phyloP scores from a whole-genome alignment of 2,329 filamentous ascomycete genomes.

The Fusarium succisae region DNA sequence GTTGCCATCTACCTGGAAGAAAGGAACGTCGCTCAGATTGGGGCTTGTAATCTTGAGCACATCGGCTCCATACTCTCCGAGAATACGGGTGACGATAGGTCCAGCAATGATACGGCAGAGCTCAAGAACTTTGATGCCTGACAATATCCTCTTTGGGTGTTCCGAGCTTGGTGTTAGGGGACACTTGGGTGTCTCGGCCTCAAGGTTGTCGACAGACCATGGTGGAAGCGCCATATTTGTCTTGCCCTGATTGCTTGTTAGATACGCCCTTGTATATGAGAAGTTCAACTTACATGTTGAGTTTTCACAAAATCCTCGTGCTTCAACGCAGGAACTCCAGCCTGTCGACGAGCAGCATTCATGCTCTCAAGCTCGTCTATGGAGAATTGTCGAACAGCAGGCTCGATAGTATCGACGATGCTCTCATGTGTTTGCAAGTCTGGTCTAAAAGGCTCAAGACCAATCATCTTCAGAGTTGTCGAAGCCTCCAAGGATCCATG shows the following conservation, averaged over 20 bases:
- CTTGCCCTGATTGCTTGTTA: constrained; percentile 53
- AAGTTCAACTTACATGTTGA: constrained; percentile 46
- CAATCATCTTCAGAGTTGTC: constrained; percentile 75
- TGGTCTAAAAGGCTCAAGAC: constrained; percentile 68
- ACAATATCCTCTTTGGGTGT: constrained; percentile 49
- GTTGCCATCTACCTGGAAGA: constrained; percentile 78
- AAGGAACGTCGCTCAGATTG: constrained; percentile 74
- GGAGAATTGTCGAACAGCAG: constrained; percentile 64
- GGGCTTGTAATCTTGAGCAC: constrained; percentile 78
- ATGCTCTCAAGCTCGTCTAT: constrained; percentile 65
- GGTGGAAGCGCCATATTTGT: constrained; percentile 53
- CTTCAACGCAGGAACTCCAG: constrained; percentile 68
- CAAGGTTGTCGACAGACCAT: constrained; percentile 61
- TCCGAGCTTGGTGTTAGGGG: constrained; percentile 46
- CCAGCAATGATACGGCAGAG: constrained; percentile 80
- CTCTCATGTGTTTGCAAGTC: constrained; percentile 68
- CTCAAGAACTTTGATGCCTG: constrained; percentile 77
- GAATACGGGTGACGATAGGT: constrained; percentile 74
- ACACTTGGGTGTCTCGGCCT: constrained; percentile 58
- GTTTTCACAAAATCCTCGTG: constrained; percentile 68
- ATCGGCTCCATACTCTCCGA: constrained; percentile 79
- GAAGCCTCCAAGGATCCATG: constrained; percentile 79
- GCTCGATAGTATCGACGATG: constrained; percentile 68
- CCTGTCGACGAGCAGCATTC: constrained; percentile 66
- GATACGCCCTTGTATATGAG: fast-evolving